These are phyloP conservation scores for Effrenium voratum DNA, from an alignment of 73 alveolate genomes.

Conservation along the genomic window DNA sequence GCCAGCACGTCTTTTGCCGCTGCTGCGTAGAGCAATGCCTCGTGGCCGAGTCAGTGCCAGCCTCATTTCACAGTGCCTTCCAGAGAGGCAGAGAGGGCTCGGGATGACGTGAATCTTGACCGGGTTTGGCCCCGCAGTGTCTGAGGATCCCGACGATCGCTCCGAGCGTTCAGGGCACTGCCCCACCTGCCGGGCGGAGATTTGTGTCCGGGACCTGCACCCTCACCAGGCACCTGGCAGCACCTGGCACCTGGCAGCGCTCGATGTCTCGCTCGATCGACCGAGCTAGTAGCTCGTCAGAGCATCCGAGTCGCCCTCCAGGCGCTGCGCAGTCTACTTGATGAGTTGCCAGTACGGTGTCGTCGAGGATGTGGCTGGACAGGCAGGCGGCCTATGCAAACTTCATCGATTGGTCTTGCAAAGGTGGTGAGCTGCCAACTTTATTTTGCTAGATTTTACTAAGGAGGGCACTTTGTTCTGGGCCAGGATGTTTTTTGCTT, in stretches of 20 bases:
- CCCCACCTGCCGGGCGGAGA: constrained; percentile 84
- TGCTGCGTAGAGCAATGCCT: constrained; percentile 72
- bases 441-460: too few species aligned
- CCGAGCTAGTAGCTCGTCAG: neutral
- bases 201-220: constrained; percentile 15
- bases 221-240: constrained; percentile 48
- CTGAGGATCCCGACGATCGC: neutral
- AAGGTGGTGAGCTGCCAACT: too few species aligned
- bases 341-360: constrained; percentile 65
- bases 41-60: constrained; percentile 71
- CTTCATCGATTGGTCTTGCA: too few species aligned
- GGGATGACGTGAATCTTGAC: too few species aligned
- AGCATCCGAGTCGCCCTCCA: neutral
- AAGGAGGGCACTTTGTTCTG: too few species aligned
- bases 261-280: neutral
- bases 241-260: neutral
- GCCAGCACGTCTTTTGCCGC: constrained; percentile 92
- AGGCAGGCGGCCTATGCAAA: too few species aligned
- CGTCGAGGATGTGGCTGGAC: constrained; percentile 90
- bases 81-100: too few species aligned
- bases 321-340: constrained; percentile 77
- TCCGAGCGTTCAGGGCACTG: constrained; percentile 40
- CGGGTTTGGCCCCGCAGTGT: too few species aligned
- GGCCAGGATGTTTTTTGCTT: too few species aligned
- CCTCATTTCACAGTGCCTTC: neutral